Evolutionary conservation across 768 basidiomycete genomes (phyloP), one percentile per base, ranked within the genome.

Genomic region (Cubamyces sp.): DNA sequence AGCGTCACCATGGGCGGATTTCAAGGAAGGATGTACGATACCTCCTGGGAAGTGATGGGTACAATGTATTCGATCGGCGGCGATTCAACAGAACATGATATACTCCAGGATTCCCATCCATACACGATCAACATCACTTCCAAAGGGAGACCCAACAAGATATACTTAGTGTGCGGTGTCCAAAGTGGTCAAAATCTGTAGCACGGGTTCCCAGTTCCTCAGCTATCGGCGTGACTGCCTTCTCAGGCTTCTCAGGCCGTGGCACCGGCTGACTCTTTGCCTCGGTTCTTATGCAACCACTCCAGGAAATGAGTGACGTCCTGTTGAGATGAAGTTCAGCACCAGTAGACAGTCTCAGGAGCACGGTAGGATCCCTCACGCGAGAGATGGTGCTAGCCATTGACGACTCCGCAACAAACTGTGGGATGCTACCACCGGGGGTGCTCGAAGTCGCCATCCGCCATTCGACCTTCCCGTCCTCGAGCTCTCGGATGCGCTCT

Each of bases 401-500:
- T 30, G 79, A 81, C 60, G 73, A 78, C 64, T 91, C 87, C 3
- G 82, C 81, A 61, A 92, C 59, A 64, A 87, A 89, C 16, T 77
- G 74, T 0, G 90, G 90, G 46, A 92, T 86, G 54, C 72, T 80
- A 23, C 91, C 91, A 25, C 88, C 89, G 14, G 88, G 84, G 2
- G 82, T 84, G 66, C 87, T 87, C 25, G 87, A 86, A 2, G 88
- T 90, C 3, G 90, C 90, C 90, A 92, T 91, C 42, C 84, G 79
- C 90, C 90, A 92, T 73, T 91, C 89, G 14, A 84, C 82, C 50
- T 74, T 82, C 52, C 87, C 91, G 62, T 83, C 76, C 19, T 82
- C 82, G 42, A 87, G 80, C 71, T 88, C 87, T 45, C 76, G 73
- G 54, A 93, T 68, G 30, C 82, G 80, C 73, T 92, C 91, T 3